phyloP scores from a whole-genome alignment of 2,329 filamentous ascomycete genomes.

The Alternaria conjuncta region DNA sequence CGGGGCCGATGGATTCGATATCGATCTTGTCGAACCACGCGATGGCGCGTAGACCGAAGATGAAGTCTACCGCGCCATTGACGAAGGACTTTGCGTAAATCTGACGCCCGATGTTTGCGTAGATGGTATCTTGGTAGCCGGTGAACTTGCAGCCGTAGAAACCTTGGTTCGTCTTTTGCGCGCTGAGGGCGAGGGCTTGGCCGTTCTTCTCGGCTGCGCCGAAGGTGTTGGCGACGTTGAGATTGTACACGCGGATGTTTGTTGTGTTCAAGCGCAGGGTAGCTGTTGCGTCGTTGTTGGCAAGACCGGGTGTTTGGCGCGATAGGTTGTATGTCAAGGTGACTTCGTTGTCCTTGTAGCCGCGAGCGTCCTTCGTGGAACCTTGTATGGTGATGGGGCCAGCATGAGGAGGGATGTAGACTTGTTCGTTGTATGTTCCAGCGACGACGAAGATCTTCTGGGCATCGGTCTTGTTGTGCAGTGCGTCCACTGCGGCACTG shows the following conservation, averaged over 20 bases:
- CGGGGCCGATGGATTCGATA: conserved; percentile 19
- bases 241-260: conserved; percentile 65
- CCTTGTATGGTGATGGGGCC: conserved; percentile 63
- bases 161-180: conserved; percentile 56
- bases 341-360: conserved; percentile 62
- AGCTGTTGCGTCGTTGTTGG: conserved; percentile 58
- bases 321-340: conserved; percentile 55
- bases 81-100: conserved; percentile 63
- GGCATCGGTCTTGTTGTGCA: conserved; percentile 14
- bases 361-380: conserved; percentile 58
- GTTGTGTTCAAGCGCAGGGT: conserved; percentile 54
- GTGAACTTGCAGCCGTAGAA: conserved; percentile 62
- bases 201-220: conserved; percentile 18
- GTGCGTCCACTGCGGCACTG: conserved; percentile 19
- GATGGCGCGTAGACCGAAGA: conserved; percentile 57
- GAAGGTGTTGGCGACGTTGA: conserved; percentile 59
- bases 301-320: conserved; percentile 32
- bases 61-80: conserved; percentile 64
- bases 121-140: conserved; percentile 61
- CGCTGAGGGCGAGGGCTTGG: conserved; percentile 59
- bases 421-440: conserved; percentile 65
- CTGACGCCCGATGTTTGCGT: conserved; percentile 54
- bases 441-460: conserved; percentile 63
- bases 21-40: conserved; percentile 55
- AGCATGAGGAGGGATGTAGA: conserved; percentile 55